Percentiles rank a stretch among this genome's conserved stretches.
Conservation (phyloP, 2,329 filamentous ascomycete species). For the Fusarium decemcellulare region DNA sequence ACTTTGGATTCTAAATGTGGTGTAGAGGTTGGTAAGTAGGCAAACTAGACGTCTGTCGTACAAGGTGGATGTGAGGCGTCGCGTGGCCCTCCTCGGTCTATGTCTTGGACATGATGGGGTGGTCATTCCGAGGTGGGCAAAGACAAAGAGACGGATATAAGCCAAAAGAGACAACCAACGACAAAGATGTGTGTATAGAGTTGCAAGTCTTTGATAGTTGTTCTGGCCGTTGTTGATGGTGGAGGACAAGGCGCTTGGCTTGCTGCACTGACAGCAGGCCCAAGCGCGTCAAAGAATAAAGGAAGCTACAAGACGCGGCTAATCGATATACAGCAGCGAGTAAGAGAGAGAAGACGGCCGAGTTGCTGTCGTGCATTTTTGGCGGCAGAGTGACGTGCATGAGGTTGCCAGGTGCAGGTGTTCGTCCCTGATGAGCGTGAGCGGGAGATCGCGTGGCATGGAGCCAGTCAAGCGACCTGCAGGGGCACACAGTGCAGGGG, state of each 20-base stretch:
- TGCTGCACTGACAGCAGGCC: conserved; percentile 8
- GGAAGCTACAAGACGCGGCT: conserved; percentile 16
- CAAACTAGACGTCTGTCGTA: not conserved
- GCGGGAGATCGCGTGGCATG: conserved; percentile 37
- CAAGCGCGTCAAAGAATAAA: conserved; percentile 24
- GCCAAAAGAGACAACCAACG: not conserved
- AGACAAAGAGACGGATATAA: conserved; percentile 7
- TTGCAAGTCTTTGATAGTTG: conserved; percentile 19
- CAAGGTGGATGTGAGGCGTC: conserved; percentile 16
- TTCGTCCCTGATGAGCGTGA: conserved; percentile 38
- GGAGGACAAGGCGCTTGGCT: not conserved
- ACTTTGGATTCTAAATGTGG: conserved; percentile 14
- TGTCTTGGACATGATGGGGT: conserved; percentile 36
- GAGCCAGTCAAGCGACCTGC: conserved; percentile 40
- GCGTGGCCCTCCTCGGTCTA: conserved; percentile 29
- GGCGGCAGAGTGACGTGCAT: conserved; percentile 40
- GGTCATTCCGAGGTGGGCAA: conserved; percentile 33
- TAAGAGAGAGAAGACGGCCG: conserved; percentile 22
- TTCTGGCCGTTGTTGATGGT: not conserved
- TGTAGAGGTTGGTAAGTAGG: conserved; percentile 5
- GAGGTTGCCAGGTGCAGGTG: conserved; percentile 11
- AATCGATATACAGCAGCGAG: not conserved
- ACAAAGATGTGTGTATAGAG: not conserved
- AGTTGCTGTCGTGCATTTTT: conserved; percentile 38
- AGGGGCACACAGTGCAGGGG: conserved; percentile 24